These are phyloP conservation scores for Hypoxylon rickii DNA, from an alignment of 495 filamentous ascomycete species.

Conservation along the genomic window DNA sequence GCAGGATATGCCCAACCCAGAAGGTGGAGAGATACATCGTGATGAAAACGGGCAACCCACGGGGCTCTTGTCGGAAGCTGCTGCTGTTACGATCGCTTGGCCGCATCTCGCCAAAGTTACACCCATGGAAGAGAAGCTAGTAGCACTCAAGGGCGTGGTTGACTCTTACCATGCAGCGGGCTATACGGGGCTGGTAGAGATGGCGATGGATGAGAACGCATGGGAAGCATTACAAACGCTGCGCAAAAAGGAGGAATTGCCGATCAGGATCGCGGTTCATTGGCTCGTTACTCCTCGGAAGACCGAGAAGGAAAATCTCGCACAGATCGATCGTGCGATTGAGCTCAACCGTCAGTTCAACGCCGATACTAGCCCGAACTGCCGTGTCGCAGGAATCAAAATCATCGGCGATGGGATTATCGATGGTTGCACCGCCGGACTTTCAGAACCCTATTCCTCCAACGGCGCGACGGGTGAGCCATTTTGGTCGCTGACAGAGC, in stretches of 20 bases:
- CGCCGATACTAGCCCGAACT: conserved; percentile 52
- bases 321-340: conserved; percentile 63
- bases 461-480: conserved; percentile 53
- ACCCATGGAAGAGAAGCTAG: conserved; percentile 56
- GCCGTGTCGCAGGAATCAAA: conserved; percentile 67
- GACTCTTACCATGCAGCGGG: conserved; percentile 57
- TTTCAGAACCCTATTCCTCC: conserved; percentile 63
- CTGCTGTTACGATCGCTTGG: conserved; percentile 61
- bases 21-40: conserved; percentile 61
- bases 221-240: conserved; percentile 61
- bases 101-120: conserved; percentile 59
- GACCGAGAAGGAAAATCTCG: conserved; percentile 47
- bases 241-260: conserved; percentile 43
- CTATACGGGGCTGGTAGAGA: conserved; percentile 68
- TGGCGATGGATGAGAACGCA: conserved; percentile 69
- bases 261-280: conserved; percentile 65
- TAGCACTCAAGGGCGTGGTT: conserved; percentile 55
- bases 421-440: conserved; percentile 67
- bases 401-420: conserved; percentile 71
- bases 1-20: conserved; percentile 52
- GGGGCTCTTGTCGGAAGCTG: conserved; percentile 63
- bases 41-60: conserved; percentile 55
- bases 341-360: conserved; percentile 56
- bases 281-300: conserved; percentile 61
- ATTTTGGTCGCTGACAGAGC: conserved; percentile 58